Base-by-base conservation (phyloP, 164 flowering plant genomes). In the Tinospora cordifolia region DNA sequence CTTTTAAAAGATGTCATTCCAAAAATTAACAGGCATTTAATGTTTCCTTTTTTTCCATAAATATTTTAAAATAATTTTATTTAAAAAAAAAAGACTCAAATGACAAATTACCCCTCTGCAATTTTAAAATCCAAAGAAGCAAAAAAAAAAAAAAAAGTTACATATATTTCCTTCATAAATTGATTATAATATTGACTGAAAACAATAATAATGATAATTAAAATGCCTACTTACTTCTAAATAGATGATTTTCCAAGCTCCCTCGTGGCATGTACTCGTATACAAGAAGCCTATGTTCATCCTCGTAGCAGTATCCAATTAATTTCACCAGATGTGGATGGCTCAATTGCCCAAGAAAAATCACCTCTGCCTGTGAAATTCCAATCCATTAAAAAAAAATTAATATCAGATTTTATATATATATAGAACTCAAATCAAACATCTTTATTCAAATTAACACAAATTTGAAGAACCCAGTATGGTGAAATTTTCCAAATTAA, bases 221-320 rank as follows among this genome's bases (percentile, higher is more conserved):
- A 62, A 72, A 13, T 36, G 58, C 22, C 17, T 17, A 69, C 76
- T 10, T 84, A 93, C 97, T 82, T 79, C 78, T 77, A 62, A 91
- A 91, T 14, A 93, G 77, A 66, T 85, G 91, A 38, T 82, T 81
- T 24, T 93, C 95, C 66, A 93, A 75, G 81, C 83, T 89, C 21
- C 98, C 98, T 34, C 84, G 67, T 0, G 80, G 83, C 88, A 93
- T 84, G 83, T 82, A 93, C 66, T 93, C 96, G 62, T 91, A 93
- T 0, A 90, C 97, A 39, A 93, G 88, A 51, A 90, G 81, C 79
- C 97, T 76, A 2, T 91, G 91, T 51, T 91, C 88, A 36, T 90
- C 88, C 62, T 93, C 97, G 38, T 83, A 87, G 76, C 97, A 91
- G 46, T 91, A 93, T n/a, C 98, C 98, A 22, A 93, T 86, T 78